These are phyloP conservation scores for Gillenia trifoliata DNA, from an alignment of 306 rosid species.

Conservation along the genomic window DNA sequence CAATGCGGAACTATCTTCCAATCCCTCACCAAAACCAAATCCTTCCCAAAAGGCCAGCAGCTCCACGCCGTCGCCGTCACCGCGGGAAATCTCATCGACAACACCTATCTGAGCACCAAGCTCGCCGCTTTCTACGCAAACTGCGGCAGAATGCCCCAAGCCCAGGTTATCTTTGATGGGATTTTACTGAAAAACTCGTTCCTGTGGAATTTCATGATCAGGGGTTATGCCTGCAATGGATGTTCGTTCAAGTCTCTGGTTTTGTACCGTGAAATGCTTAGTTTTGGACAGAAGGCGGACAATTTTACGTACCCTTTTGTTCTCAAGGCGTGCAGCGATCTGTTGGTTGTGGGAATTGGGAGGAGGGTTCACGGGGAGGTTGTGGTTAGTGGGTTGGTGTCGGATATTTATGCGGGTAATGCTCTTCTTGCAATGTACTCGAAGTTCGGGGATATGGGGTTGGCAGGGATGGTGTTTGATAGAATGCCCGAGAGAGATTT, in stretches of 20 bases:
- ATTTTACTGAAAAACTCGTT: conserved; percentile 34
- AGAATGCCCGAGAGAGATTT: conserved; percentile 47
- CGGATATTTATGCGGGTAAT: conserved; percentile 50
- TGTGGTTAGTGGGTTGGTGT: conserved; percentile 39
- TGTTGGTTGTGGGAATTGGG: conserved; percentile 35
- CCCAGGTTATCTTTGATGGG: conserved; percentile 37
- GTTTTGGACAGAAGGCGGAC: conserved; percentile 36
- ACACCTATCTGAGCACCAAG: conserved; percentile 44
- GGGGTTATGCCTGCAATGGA: conserved; percentile 43
- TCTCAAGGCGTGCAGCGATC: conserved; percentile 56
- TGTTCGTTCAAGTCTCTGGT: conserved; percentile 22
- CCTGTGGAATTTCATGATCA: conserved; percentile 51
- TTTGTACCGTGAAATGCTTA: conserved; percentile 44
- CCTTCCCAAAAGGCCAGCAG: conserved; percentile 31
- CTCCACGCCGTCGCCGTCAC: conserved; percentile 42
- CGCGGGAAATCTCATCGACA: conserved; percentile 35
- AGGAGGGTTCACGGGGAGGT: conserved; percentile 46
- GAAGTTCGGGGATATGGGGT: conserved; percentile 35
- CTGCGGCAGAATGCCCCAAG: conserved; percentile 41
- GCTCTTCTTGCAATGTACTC: conserved; percentile 41
- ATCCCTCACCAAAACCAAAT: conserved; percentile 41
- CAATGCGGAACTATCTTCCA: conserved; percentile 55
- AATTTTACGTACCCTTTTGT: conserved; percentile 61
- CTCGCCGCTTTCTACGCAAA: conserved; percentile 48
- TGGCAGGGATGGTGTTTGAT: conserved; percentile 49